Conservation (phyloP, 2,329 filamentous ascomycete species). For the Xylariaceae sp. region DNA sequence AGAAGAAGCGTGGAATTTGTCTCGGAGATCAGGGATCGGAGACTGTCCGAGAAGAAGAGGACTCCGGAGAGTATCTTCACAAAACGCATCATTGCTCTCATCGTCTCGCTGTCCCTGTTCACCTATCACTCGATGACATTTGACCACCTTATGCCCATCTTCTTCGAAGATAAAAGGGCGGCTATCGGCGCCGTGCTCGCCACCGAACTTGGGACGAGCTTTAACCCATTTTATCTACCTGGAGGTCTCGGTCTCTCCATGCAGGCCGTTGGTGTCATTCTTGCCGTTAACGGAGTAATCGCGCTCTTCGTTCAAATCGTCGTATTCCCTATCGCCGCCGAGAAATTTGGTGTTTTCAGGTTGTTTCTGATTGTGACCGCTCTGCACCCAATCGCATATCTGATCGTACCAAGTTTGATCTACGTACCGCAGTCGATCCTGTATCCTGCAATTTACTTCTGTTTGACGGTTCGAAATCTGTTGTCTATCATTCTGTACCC, state of each 20-base stretch:
- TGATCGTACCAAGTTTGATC: conserved; percentile 56
- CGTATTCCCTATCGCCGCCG: conserved; percentile 58
- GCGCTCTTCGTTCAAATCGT: conserved; percentile 57
- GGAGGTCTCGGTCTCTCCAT: conserved; percentile 62
- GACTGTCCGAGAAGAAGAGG: conserved; percentile 32
- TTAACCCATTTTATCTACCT: conserved; percentile 51
- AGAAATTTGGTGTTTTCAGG: conserved; percentile 54
- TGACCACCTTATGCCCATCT: conserved; percentile 88
- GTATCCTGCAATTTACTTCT: conserved; percentile 55
- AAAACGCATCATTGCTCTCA: conserved; percentile 67
- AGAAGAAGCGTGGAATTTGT: conserved; percentile 46
- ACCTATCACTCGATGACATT: conserved; percentile 95
- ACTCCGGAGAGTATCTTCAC: conserved; percentile 42
- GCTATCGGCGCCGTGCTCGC: conserved; percentile 35
- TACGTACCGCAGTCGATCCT: conserved; percentile 49
- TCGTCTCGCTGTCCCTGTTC: conserved; percentile 82
- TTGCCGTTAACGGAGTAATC: conserved; percentile 56
- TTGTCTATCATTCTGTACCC: conserved; percentile 63
- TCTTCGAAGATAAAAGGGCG: conserved; percentile 73
- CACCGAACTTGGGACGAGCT: conserved; percentile 23
- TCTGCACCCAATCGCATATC: conserved; percentile 59
- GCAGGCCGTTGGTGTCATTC: conserved; percentile 57
- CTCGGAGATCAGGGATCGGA: conserved; percentile 28
- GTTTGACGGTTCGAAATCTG: conserved; percentile 55
- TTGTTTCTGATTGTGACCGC: conserved; percentile 56